Base-by-base conservation (phyloP, 768 basidiomycete genomes). In the Mycena rosella region DNA sequence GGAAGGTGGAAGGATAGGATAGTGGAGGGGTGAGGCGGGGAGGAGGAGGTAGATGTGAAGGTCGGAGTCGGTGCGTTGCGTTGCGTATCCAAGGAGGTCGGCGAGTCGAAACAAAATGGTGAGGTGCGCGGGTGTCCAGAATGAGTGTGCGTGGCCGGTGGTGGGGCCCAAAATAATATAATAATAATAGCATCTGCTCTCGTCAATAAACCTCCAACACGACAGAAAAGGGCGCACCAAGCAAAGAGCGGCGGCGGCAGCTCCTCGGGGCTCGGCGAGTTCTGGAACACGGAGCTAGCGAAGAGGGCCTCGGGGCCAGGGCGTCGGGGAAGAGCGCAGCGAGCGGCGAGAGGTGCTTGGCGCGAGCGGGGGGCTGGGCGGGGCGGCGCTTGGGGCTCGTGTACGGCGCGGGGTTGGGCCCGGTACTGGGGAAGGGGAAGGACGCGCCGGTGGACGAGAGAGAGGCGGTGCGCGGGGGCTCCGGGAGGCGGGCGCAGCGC, bases 271-370 rank as follows among this genome's bases (percentile, higher is more conserved):
- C 90, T 93, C 18, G 93, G 93, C 65, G 91, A 93, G 83, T 93
- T 94, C 85, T 94, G 93, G 88, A 93, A 94, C 74, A 85, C 82
- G 34, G 92, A 93, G 74, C 91, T 93, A 71, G 93, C 92, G 78
- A 92, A 94, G 57, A 79, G 75, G 76, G 79, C 65, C 77, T 72
- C n/a, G n/a, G n/a, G n/a, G n/a, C n/a, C n/a, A n/a, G n/a, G n/a
- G n/a, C 66, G 38, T 55, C 14, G 34, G 53, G 14, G 34, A 32
- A 32, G 34, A 40, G 30, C 34, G 11, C 3, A 3, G 54, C 32
- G 42, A 93, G 76, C 53, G 73, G 63, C 26, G 90, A 92, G 10
- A 92, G 91, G 8, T 74, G 71, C 59, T 75, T 76, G 73, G 75
- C 75, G 59, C 79, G 80, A 3, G 78, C 74, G 47, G 82, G 81